A percentile compares a stretch with the other conserved stretches of the same genome.
phyloP scores from a whole-genome alignment of 345 rosid species.

The Physaria fendleri region DNA sequence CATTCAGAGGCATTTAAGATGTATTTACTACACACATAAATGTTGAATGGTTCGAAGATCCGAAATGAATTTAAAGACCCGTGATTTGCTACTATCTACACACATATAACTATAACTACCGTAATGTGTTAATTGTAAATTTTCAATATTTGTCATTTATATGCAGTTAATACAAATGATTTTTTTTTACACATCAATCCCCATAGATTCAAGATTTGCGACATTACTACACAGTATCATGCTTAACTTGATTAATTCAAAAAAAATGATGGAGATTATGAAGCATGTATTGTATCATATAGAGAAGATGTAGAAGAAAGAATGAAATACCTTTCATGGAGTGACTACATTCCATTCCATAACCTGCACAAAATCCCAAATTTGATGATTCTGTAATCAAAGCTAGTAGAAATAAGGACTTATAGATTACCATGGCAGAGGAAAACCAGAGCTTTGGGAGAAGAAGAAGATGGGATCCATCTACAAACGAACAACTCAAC shows the following conservation, averaged over 20 bases:
- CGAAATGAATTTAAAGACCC: neutral
- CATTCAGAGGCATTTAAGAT: constrained; percentile 14
- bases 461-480: constrained; percentile 64
- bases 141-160: neutral
- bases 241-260: too few relatives aligned
- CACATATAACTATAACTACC: neutral
- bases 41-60: neutral
- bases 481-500: constrained; percentile 70
- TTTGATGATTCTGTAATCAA: neutral
- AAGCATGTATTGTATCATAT: neutral
- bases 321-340: constrained; percentile 85
- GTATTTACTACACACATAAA: neutral
- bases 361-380: constrained; percentile 45
- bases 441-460: constrained; percentile 88
- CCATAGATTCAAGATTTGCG: neutral
- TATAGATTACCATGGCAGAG: constrained; percentile 75
- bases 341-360: constrained; percentile 93
- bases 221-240: neutral
- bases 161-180: neutral
- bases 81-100: neutral
- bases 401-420: neutral
- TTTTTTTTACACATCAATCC: neutral
- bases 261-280: neutral
- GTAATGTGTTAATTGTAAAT: neutral
- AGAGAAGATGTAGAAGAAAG: neutral